Evolutionary conservation across 768 basidiomycete species (phyloP).

Genomic region (Aureoboletus auriporus): DNA sequence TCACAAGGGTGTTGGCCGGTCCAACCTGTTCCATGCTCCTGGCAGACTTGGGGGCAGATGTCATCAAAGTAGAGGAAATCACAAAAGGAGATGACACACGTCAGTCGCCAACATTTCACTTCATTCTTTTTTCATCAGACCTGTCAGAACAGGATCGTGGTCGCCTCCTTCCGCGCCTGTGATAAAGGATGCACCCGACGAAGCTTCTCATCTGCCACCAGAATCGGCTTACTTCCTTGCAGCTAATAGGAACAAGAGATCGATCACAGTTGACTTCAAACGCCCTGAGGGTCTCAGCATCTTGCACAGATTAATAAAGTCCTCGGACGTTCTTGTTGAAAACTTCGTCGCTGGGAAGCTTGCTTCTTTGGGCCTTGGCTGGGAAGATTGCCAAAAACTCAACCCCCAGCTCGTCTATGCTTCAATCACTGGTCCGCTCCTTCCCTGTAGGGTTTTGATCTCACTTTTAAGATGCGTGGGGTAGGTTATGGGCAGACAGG

Average conservation of each 20-base stretch:
- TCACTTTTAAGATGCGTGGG: not conserved
- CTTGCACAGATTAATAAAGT: conserved; percentile 61
- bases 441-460: not conserved
- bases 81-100: conserved; percentile 87
- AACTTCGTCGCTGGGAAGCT: conserved; percentile 88
- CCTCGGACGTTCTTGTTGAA: conserved; percentile 85
- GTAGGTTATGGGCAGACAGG: conserved; percentile 85
- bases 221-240: conserved; percentile 94
- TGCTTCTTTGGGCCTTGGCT: conserved; percentile 79
- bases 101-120: conserved; percentile 29
- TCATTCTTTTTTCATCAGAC: conserved; percentile 10
- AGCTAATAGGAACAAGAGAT: conserved; percentile 85
- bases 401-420: conserved; percentile 85
- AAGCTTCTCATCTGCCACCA: conserved; percentile 65
- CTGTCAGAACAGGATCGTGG: conserved; percentile 52
- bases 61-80: conserved; percentile 86
- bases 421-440: conserved; percentile 71
- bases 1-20: conserved; percentile 89
- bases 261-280: conserved; percentile 89
- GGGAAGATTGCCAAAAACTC: conserved; percentile 70
- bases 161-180: conserved; percentile 56
- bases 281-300: conserved; percentile 71
- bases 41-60: conserved; percentile 90
- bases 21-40: conserved; percentile 91
- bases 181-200: conserved; percentile 43